Evolutionary conservation across 2,329 filamentous ascomycete genomes (phyloP).

Genomic region (Penicillium glabrum): DNA sequence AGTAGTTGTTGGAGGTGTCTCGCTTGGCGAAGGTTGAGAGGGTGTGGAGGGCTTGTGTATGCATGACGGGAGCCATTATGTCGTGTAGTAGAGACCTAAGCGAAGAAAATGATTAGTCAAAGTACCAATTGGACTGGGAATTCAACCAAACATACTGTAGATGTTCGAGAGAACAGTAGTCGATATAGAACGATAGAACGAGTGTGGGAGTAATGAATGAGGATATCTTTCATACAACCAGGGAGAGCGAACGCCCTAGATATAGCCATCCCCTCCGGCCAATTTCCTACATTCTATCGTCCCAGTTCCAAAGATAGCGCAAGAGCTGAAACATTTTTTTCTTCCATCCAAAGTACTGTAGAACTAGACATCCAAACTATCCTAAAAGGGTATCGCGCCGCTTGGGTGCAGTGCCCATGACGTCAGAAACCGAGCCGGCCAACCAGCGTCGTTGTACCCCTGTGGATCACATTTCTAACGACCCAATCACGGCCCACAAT

Average conservation of each 20-base stretch:
- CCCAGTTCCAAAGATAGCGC: conserved; percentile 10
- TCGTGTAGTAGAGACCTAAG: not conserved
- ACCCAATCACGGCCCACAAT: not conserved
- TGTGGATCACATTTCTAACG: not conserved
- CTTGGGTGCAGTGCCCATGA: conserved; percentile 7
- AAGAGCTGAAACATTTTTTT: conserved; percentile 16
- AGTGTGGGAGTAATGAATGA: not conserved
- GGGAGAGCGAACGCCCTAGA: not conserved
- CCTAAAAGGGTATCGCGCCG: conserved; percentile 14
- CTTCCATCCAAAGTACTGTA: not conserved
- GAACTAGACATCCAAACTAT: conserved; percentile 6
- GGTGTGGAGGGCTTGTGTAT: not conserved
- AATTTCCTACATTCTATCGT: not conserved
- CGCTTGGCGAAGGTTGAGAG: conserved; percentile 16
- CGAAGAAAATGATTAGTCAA: not conserved
- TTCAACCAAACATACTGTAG: not conserved
- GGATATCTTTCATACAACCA: not conserved
- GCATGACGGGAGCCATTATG: not conserved
- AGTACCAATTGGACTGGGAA: not conserved
- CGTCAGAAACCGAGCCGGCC: conserved; percentile 24
- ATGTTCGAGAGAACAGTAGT: not conserved
- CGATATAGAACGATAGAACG: not conserved
- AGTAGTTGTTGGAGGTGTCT: conserved; percentile 8
- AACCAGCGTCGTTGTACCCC: not conserved
- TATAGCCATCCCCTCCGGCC: not conserved